phyloP scores from a whole-genome alignment of 805 yeast species.

The Komagataella kurtzmanii region DNA sequence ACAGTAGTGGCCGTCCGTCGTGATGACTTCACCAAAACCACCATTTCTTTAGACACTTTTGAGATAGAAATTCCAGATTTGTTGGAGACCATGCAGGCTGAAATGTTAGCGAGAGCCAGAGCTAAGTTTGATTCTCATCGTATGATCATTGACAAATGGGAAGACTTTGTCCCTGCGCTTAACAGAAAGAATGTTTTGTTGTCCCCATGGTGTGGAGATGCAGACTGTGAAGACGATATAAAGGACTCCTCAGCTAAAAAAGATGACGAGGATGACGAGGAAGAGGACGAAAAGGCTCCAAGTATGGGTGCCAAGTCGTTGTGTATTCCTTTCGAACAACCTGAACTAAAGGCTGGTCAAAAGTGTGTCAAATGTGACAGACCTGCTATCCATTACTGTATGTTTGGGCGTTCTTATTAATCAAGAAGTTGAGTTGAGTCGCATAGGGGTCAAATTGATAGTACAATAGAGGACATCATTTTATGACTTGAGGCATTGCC shows the following conservation, averaged over 20 bases:
- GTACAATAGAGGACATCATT: not conserved
- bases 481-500: not conserved
- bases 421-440: not conserved
- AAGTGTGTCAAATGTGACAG: conserved; percentile 80
- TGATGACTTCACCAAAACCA: conserved; percentile 68
- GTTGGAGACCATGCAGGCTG: conserved; percentile 71
- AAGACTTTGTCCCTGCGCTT: conserved; percentile 84
- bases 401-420: conserved; percentile 95
- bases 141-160: conserved; percentile 71
- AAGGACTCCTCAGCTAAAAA: conserved; percentile 78
- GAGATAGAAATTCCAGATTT: conserved; percentile 58
- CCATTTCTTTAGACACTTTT: conserved; percentile 52
- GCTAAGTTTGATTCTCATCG: conserved; percentile 74
- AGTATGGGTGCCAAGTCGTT: conserved; percentile 98
- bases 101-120: conserved; percentile 67
- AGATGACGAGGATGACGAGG: conserved; percentile 75
- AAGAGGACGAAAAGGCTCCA: conserved; percentile 91
- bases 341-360: conserved; percentile 62
- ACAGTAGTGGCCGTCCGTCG: conserved; percentile 88
- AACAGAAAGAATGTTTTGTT: conserved; percentile 83
- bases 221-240: conserved; percentile 93
- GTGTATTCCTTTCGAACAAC: conserved; percentile 94
- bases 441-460: not conserved
- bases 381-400: conserved; percentile 69
- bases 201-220: conserved; percentile 95